Percentiles rank a stretch among this genome's conserved stretches.
Evolutionary conservation across 257 asterid species (phyloP).

Genomic region (Lycium barbarum): DNA sequence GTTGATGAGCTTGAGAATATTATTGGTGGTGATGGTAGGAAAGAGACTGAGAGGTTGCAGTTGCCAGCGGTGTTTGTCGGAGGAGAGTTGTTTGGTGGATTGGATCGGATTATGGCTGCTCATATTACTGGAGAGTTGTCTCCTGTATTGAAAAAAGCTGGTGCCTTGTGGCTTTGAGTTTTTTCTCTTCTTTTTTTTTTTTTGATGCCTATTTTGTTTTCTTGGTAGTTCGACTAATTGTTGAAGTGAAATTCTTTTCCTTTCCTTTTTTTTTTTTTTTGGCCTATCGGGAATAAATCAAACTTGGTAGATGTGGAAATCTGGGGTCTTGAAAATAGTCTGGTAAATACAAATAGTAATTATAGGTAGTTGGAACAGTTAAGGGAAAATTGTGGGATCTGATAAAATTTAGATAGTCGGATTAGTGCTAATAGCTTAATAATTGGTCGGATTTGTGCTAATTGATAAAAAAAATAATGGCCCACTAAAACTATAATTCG

Average conservation of each 20-base stretch:
- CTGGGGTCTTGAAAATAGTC: background rate
- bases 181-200: background rate
- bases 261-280: background rate
- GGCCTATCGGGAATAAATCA: background rate
- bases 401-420: no score
- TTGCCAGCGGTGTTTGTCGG: constrained; percentile 87
- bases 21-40: constrained; percentile 3
- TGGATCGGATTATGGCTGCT: constrained; percentile 72
- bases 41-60: constrained; percentile 36
- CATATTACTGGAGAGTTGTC: constrained; percentile 87
- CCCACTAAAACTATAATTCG: no score
- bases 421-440: no score
- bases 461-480: no score
- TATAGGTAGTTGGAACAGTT: no score
- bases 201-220: background rate
- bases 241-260: background rate
- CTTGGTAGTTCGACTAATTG: background rate
- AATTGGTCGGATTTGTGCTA: no score
- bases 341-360: no score
- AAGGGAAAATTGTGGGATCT: no score
- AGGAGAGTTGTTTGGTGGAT: constrained; percentile 81
- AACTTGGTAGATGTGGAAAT: background rate
- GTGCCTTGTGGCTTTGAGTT: constrained; percentile 85
- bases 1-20: constrained; percentile 39
- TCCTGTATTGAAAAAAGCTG: constrained; percentile 71